Evolutionary conservation across 2,329 filamentous ascomycete genomes (phyloP), one percentile per base, ranked within the genome.

Genomic region (Alternaria conjuncta): DNA sequence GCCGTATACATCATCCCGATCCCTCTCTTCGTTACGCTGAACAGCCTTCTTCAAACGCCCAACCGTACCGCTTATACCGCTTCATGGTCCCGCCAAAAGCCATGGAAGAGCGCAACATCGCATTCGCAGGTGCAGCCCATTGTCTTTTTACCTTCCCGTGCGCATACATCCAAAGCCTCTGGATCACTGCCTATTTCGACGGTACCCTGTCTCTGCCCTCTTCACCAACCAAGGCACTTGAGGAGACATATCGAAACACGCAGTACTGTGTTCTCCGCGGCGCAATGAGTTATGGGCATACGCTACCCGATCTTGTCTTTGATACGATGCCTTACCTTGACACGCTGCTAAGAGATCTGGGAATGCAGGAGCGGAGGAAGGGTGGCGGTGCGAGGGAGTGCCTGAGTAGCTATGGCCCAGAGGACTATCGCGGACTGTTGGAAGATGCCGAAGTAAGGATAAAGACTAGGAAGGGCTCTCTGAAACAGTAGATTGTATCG

Each of bases 241-340:
- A 72, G 45, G 72, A 80, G 30, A 76, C 89, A 0, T 85, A 89
- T 23, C 80, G 93, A 50, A 84, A 90, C 73, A 88, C 86, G 20
- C 87, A 90, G 41, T 95, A 90, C 75, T 89, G 90, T 5, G 88
- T 85, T 67, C 90, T 89, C 86, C 84, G 92, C 25, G 57, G 91
- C 91, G 5, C 96, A 93, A 72, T 75, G 93, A 18, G 92, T 94
- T 77, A 75, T 92, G 63, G 79, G 81, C 5, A 92, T 94, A 60
- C 90, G 87, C 0, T 77, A 94, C 76, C 77, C 1, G 76, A 79
- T 44, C 50, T 79, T 2, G 70, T 72, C 26, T 78, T 76, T 54
- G 76, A 78, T 44, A 67, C 55, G 13, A 46, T 78, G 50, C 71
- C 75, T 15, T 78, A 77, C 59, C 64, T 77, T 6, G 75, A 78